phyloP scores from a whole-genome alignment of 352 stramenopile species.

The Pythium rishiriense region DNA sequence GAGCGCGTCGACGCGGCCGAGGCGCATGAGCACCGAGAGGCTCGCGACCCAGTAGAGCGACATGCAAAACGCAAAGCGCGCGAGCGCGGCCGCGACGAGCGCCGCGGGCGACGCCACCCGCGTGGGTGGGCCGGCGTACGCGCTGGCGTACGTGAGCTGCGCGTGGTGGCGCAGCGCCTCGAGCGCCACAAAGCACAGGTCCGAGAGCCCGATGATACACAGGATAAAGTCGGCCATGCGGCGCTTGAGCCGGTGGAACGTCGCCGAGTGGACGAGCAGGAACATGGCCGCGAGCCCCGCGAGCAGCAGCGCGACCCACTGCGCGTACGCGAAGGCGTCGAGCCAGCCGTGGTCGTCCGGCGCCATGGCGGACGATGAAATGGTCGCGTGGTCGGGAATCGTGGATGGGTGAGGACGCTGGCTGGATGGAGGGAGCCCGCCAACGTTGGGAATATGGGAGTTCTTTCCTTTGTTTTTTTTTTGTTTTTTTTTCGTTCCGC shows the following conservation, averaged over 20 bases:
- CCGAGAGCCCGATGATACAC: constrained; percentile 60
- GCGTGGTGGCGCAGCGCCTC: constrained; percentile 52
- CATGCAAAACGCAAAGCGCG: constrained; percentile 72
- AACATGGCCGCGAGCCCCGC: constrained; percentile 46
- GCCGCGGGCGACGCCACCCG: constrained; percentile 1
- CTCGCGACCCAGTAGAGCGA: constrained; percentile 73
- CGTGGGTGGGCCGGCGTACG: constrained; percentile 24
- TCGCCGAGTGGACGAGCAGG: constrained; percentile 58
- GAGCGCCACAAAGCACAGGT: constrained; percentile 49
- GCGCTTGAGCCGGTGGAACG: constrained; percentile 62
- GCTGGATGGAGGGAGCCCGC: no score
- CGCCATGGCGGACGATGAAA: not conserved
- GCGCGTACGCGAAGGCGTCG: constrained; percentile 41
- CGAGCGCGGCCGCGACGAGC: constrained; percentile 41
- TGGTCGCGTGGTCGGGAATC: no score
- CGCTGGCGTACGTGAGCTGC: constrained; percentile 44
- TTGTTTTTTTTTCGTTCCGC: no score
- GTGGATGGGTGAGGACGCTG: no score
- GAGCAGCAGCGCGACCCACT: constrained; percentile 48
- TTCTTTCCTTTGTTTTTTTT: no score
- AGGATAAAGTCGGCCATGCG: constrained; percentile 70
- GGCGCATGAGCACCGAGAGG: constrained; percentile 68
- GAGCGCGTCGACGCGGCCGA: constrained; percentile 55
- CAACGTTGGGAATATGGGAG: no score
- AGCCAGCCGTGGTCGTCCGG: constrained; percentile 30